These are phyloP conservation scores for Melaleuca quinquenervia DNA, from an alignment of 345 rosid genomes.

Conservation along the genomic window DNA sequence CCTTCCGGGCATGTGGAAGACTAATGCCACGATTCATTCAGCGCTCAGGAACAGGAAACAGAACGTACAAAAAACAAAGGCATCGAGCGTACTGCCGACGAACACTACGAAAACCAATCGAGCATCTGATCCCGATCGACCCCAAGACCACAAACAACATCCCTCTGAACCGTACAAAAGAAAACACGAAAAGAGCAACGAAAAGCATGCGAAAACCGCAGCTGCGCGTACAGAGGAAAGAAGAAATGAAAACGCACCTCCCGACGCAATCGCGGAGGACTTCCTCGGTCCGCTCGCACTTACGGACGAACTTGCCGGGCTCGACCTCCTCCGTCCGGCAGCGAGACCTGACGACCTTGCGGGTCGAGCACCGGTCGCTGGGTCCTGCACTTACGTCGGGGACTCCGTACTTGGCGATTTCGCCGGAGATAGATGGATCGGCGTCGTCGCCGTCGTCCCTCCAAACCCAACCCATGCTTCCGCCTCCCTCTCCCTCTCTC, in stretches of 20 bases:
- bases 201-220: not conserved
- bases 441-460: constrained; percentile 16
- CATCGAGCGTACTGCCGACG: not conserved
- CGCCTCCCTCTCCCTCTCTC: not conserved
- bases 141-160: not conserved
- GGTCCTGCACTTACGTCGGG: not conserved
- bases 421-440: constrained; percentile 10
- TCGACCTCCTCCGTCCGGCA: constrained; percentile 92
- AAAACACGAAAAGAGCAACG: not conserved
- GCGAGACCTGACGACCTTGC: constrained; percentile 50
- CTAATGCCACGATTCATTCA: not conserved
- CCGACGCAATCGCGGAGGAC: constrained; percentile 64
- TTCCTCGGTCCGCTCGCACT: constrained; percentile 85
- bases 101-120: not conserved
- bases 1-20: not conserved
- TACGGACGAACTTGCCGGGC: constrained; percentile 67
- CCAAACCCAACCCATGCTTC: constrained; percentile 64
- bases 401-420: not conserved
- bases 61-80: not conserved
- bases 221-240: not conserved
- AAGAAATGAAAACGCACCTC: constrained; percentile 18
- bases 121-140: not conserved
- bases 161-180: not conserved
- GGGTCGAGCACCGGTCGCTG: constrained; percentile 37
- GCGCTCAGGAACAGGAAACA: not conserved